Evolutionary conservation across 2,329 filamentous ascomycete genomes (phyloP).

Genomic region (Exophiala alcalophila): DNA sequence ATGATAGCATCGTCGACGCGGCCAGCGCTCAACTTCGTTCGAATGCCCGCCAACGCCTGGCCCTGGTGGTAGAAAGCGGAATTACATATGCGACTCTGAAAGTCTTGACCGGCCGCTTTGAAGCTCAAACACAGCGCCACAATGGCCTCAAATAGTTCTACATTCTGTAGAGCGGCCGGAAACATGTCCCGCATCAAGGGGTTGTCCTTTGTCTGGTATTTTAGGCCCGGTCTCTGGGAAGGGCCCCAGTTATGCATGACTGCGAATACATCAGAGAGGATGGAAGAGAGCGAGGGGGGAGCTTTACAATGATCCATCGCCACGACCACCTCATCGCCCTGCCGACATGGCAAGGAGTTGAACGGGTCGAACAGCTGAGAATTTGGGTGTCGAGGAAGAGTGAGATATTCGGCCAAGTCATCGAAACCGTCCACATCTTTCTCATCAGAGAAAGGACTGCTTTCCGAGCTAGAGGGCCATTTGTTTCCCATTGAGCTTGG

Average conservation of each 20-base stretch:
- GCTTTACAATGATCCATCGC: conserved; percentile 21
- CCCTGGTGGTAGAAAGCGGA: conserved; percentile 20
- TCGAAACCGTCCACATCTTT: neutral
- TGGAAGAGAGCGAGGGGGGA: neutral
- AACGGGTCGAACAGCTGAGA: conserved; percentile 21
- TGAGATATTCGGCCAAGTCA: neutral
- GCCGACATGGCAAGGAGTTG: conserved; percentile 10
- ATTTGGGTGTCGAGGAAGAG: conserved; percentile 10
- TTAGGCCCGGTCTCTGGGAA: conserved; percentile 19
- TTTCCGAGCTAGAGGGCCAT: neutral
- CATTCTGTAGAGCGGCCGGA: conserved; percentile 18
- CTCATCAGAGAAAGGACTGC: neutral
- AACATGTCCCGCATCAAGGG: conserved; percentile 23
- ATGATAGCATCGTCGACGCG: conserved; percentile 21
- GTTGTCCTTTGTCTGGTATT: conserved; percentile 21
- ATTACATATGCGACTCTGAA: conserved; percentile 11
- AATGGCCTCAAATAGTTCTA: conserved; percentile 22
- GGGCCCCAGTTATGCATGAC: conserved; percentile 21
- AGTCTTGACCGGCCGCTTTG: conserved; percentile 16
- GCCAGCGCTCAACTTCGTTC: conserved; percentile 15
- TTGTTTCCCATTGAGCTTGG: conserved; percentile 1
- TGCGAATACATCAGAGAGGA: conserved; percentile 8
- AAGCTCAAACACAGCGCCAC: conserved; percentile 21
- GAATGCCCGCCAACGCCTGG: conserved; percentile 15
- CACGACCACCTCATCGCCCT: conserved; percentile 17